Percentiles rank a stretch among this genome's conserved stretches.
Conservation (phyloP, 805 yeast species). For the Hemisphaericaspora nanyangensis region DNA sequence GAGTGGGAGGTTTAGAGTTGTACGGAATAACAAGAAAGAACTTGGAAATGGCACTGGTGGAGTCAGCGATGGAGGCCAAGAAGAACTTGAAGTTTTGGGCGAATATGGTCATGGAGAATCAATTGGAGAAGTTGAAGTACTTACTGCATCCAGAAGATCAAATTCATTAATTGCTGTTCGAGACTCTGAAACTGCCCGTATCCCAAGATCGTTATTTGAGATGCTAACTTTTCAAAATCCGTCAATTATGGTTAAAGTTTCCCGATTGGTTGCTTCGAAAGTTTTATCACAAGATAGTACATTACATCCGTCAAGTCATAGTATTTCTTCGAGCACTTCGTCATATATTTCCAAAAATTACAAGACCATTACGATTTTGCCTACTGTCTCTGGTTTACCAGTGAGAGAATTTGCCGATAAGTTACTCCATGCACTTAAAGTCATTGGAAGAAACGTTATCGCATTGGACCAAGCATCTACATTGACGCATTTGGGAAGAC, state of each 20-base stretch:
- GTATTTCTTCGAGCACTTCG: conserved; percentile 12
- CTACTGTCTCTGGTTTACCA: conserved; percentile 78
- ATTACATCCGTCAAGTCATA: conserved; percentile 7
- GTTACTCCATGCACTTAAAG: conserved; percentile 65
- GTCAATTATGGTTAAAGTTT: conserved; percentile 83
- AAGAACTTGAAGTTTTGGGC: conserved; percentile 43
- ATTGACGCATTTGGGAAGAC: conserved; percentile 75
- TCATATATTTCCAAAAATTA: conserved; percentile 46
- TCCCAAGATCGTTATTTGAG: conserved; percentile 87
- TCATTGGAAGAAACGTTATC: conserved; percentile 69
- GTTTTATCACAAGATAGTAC: conserved; percentile 14
- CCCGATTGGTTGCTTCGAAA: conserved; percentile 77
- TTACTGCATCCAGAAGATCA: conserved; percentile 71
- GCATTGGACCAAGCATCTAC: conserved; percentile 82
- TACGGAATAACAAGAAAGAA: conserved; percentile 20
- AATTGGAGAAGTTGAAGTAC: conserved; percentile 91
- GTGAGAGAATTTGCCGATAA: conserved; percentile 79
- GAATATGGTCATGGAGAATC: conserved; percentile 95
- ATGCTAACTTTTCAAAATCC: conserved; percentile 81
- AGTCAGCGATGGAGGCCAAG: conserved; percentile 9
- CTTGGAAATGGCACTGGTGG: conserved; percentile 7
- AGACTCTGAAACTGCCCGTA: conserved; percentile 90
- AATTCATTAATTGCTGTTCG: conserved; percentile 78
- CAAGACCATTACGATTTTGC: conserved; percentile 81
- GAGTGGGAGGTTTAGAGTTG: conserved; percentile 81